These are phyloP conservation scores for Pseudogymnoascus sp. DNA, from an alignment of 2,329 filamentous ascomycete species.

Conservation along the genomic window DNA sequence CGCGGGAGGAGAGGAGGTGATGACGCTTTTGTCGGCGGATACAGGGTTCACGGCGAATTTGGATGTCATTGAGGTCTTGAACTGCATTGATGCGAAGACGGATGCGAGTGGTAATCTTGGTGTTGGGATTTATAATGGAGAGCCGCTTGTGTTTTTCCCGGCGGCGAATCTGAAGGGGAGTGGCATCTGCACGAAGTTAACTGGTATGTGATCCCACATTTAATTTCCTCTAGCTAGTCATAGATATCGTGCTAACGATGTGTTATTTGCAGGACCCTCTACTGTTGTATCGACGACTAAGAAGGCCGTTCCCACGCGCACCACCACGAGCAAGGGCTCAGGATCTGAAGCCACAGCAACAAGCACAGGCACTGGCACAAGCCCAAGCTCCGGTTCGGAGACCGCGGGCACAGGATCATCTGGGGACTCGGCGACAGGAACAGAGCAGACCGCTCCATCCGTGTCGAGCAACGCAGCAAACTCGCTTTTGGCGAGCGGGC, in stretches of 20 bases:
- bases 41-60: neutral
- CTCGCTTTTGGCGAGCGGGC: neutral
- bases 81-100: slow-evolving; percentile 4
- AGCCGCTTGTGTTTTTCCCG: neutral
- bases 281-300: neutral
- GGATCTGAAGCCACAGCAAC: neutral
- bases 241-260: neutral
- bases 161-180: neutral
- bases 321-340: neutral
- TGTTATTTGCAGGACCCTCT: neutral
- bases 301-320: neutral
- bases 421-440: neutral
- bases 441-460: neutral
- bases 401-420: neutral
- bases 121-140: neutral
- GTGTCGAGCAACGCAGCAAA: neutral
- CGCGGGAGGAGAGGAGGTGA: neutral
- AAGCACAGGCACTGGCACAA: neutral
- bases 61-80: neutral
- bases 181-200: slow-evolving; percentile 4
- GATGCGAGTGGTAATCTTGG: neutral
- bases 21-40: neutral
- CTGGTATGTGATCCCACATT: neutral
- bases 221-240: neutral
- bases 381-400: neutral